These are phyloP conservation scores for Cicer cuneatum DNA, from an alignment of 306 rosid genomes.

Conservation along the genomic window DNA sequence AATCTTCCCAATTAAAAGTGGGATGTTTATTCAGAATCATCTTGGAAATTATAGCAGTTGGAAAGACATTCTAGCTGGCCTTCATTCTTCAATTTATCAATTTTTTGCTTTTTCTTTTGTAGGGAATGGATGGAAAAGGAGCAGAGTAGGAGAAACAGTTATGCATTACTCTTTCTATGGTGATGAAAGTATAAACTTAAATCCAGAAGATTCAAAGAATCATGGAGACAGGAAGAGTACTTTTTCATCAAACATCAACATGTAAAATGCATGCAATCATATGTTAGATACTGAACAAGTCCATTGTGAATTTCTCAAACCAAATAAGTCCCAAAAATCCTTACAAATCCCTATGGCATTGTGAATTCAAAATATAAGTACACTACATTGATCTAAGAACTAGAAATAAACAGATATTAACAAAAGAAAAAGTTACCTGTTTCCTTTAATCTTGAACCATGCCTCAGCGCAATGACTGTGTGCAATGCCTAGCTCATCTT, in stretches of 20 bases:
- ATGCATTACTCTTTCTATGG: neutral
- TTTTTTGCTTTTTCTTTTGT: no score
- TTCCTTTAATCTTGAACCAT: slow-evolving; percentile 87
- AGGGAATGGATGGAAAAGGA: no score
- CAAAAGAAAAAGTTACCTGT: slow-evolving; percentile 61
- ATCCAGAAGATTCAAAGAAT: slow-evolving; percentile 24
- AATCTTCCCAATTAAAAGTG: no score
- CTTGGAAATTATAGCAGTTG: neutral
- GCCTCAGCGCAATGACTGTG: slow-evolving; percentile 89
- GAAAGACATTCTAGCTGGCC: neutral
- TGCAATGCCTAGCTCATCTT: slow-evolving; percentile 80
- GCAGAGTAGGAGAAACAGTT: no score
- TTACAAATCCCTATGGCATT: neutral
- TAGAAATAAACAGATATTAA: slow-evolving; percentile 4
- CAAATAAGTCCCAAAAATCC: no score
- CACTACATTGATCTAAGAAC: slow-evolving; percentile 1
- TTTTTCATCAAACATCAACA: slow-evolving; percentile 7
- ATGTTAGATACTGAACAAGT: neutral
- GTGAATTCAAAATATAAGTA: slow-evolving; percentile 2
- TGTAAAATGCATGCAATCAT: slow-evolving; percentile 21
- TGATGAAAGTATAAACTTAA: slow-evolving; percentile 9
- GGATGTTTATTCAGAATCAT: no score
- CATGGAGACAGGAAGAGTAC: neutral
- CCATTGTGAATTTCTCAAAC: no score
- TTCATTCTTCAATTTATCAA: neutral